Conservation (phyloP, 2,329 filamentous ascomycete genomes). For the Trichoderma sp. region DNA sequence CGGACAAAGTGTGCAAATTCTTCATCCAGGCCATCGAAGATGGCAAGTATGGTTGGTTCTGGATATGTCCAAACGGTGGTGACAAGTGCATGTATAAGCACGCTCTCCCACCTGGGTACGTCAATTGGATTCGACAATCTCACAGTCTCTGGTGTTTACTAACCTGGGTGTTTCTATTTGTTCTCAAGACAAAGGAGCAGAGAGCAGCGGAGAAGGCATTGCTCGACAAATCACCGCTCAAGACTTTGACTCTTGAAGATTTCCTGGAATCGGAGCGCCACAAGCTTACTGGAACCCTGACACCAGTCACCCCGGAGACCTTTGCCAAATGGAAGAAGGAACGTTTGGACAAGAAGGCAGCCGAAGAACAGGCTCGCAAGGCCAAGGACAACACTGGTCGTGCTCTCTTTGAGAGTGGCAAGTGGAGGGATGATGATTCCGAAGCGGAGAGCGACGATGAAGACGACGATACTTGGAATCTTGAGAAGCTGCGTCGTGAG, state of each 20-base stretch:
- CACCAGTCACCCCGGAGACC: conserved; percentile 87
- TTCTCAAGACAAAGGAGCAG: conserved; percentile 98
- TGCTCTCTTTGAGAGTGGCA: conserved; percentile 94
- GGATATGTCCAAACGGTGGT: conserved; percentile 93
- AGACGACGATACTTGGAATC: conserved; percentile 69
- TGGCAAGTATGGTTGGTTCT: conserved; percentile 99
- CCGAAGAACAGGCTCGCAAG: conserved; percentile 84
- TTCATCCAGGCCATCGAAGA: conserved; percentile 98
- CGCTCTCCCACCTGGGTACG: conserved; percentile 88
- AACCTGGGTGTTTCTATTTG: conserved; percentile 53
- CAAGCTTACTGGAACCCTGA: conserved; percentile 88
- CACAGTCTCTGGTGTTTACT: neutral
- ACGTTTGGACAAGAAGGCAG: conserved; percentile 90
- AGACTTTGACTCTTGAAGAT: conserved; percentile 93
- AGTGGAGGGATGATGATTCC: conserved; percentile 74
- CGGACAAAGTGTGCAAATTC: conserved; percentile 98
- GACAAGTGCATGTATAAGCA: conserved; percentile 99
- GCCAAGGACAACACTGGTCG: conserved; percentile 95
- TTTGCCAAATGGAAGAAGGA: conserved; percentile 99
- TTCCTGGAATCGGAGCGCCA: conserved; percentile 96
- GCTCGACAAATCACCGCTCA: conserved; percentile 91
- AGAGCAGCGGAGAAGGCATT: conserved; percentile 92
- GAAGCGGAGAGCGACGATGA: conserved; percentile 50
- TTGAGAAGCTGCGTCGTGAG: conserved; percentile 79
- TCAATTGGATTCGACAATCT: conserved; percentile 29